Conservation (phyloP, 1,284 basidiomycete genomes). For the Serendipita sp. region DNA sequence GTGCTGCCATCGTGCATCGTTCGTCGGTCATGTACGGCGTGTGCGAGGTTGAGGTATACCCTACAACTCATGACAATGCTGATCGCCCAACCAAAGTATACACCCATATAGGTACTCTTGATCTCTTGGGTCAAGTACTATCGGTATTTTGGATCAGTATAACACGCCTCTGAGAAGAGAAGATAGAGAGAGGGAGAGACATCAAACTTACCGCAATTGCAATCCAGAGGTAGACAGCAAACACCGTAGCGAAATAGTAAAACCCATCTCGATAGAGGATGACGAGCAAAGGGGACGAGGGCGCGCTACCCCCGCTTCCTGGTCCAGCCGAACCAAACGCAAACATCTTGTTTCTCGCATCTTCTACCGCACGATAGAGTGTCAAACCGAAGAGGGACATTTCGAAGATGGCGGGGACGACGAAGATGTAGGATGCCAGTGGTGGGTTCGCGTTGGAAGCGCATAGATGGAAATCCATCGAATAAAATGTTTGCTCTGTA, state of each 20-base stretch:
- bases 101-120: slow-evolving; percentile 1
- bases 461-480: background rate
- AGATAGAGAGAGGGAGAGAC: too few relatives aligned
- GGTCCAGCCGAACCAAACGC: background rate
- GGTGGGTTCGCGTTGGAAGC: background rate
- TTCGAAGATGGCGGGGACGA: background rate
- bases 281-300: background rate
- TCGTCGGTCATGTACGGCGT: background rate
- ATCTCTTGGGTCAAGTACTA: background rate
- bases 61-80: background rate
- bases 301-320: background rate
- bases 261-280: background rate
- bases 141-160: too few relatives aligned
- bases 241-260: background rate
- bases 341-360: background rate
- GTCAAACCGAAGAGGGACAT: background rate
- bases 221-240: background rate
- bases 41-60: background rate
- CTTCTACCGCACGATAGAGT: background rate
- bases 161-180: too few relatives aligned
- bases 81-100: background rate
- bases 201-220: background rate
- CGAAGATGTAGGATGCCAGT: background rate
- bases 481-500: background rate
- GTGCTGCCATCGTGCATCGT: too few relatives aligned